phyloP scores from a whole-genome alignment of 345 rosid species.

The Arabis hirsuta region DNA sequence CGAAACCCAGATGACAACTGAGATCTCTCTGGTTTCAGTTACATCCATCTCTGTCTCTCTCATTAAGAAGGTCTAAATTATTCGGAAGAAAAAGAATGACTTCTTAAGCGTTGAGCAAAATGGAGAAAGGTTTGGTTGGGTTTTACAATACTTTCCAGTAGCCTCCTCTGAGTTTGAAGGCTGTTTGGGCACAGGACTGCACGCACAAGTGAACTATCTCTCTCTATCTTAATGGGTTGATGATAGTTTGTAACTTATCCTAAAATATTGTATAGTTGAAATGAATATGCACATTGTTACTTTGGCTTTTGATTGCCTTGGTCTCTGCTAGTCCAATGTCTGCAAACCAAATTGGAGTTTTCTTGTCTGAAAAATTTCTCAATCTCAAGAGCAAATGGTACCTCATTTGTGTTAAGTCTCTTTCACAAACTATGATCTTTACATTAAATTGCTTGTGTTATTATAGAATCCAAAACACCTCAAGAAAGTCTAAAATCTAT shows the following conservation, averaged over 20 bases:
- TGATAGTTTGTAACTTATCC: neutral
- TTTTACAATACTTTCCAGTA: neutral
- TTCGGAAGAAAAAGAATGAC: neutral
- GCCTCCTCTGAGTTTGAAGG: slow-evolving; percentile 22
- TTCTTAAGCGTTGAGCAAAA: neutral
- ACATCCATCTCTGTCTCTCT: neutral
- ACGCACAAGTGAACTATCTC: slow-evolving; percentile 14
- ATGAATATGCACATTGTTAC: slow-evolving; percentile 20
- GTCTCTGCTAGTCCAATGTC: slow-evolving; percentile 20
- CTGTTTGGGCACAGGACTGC: neutral
- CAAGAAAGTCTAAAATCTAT: neutral
- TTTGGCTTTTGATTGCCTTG: slow-evolving; percentile 28
- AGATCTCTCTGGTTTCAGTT: slow-evolving; percentile 31
- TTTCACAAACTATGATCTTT: neutral
- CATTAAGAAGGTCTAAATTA: neutral
- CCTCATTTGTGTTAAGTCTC: slow-evolving; percentile 4
- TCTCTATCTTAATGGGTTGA: neutral
- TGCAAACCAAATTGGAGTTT: neutral
- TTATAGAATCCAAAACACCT: slow-evolving; percentile 12
- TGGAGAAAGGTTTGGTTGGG: slow-evolving; percentile 16
- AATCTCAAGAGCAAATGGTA: slow-evolving; percentile 9
- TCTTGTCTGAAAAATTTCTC: neutral
- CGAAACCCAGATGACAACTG: slow-evolving; percentile 33
- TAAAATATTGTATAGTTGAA: slow-evolving; percentile 36
- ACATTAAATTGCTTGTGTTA: neutral